A percentile compares a stretch with the other conserved stretches of the same genome.
phyloP scores from a whole-genome alignment of 2,329 filamentous ascomycete genomes.

The Colletotrichum nymphaeae region DNA sequence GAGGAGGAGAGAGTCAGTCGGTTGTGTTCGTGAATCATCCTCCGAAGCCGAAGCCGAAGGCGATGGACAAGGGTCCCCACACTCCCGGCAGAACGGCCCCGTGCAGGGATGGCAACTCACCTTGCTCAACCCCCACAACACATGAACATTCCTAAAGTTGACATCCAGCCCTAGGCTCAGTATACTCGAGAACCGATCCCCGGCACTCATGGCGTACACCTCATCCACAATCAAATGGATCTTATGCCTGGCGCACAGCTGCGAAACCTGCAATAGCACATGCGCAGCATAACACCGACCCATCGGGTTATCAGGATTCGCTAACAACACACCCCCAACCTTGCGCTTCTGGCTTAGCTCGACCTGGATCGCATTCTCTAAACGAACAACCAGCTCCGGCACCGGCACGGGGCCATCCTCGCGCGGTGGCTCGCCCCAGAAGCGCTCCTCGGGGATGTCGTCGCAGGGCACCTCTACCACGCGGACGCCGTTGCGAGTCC shows the following conservation, averaged over 20 bases:
- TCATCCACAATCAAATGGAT: conserved; percentile 25
- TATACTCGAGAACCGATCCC: conserved; percentile 11
- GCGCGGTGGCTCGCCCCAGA: not conserved
- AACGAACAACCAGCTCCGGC: not conserved
- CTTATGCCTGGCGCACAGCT: conserved; percentile 10
- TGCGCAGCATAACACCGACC: conserved; percentile 20
- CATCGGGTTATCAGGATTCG: conserved; percentile 16
- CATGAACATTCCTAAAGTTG: conserved; percentile 16
- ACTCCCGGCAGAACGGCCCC: not conserved
- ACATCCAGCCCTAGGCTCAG: conserved; percentile 15
- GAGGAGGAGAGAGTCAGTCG: not conserved
- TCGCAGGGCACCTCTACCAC: conserved; percentile 23
- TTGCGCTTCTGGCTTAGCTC: not conserved
- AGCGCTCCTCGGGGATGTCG: conserved; percentile 25
- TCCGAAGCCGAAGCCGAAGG: not conserved
- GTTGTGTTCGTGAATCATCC: not conserved
- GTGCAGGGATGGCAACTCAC: not conserved
- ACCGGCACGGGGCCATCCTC: not conserved
- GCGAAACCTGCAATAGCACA: conserved; percentile 7
- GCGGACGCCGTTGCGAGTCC: conserved; percentile 1
- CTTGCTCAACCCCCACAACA: conserved; percentile 21
- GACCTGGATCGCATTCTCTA: not conserved
- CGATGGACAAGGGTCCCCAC: not conserved
- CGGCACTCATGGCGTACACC: conserved; percentile 7
- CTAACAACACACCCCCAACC: not conserved